These are phyloP conservation scores for Physcomitrellopsis africana DNA, from an alignment of 225 moss, liverwort and hornwort genomes.

Conservation along the genomic window DNA sequence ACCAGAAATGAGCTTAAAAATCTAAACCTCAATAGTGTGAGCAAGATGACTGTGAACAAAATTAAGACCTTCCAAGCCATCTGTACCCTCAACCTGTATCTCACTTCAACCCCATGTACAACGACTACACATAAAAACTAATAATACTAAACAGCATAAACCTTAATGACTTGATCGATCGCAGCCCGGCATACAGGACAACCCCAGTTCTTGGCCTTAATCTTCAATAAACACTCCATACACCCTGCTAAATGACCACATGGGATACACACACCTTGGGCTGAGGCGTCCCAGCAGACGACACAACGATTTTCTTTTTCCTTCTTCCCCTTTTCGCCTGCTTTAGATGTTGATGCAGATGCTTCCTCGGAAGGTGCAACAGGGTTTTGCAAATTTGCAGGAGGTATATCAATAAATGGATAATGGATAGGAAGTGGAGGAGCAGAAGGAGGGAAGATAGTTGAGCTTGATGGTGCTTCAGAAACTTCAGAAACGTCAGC, in stretches of 20 bases:
- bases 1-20: neutral
- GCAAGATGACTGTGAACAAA: constrained; percentile 16
- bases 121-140: neutral
- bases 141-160: constrained; percentile 70
- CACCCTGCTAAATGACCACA: constrained; percentile 95
- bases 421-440: constrained; percentile 84
- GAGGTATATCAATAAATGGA: constrained; percentile 67
- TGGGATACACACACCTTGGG: constrained; percentile 91
- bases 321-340: constrained; percentile 48
- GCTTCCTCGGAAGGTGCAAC: constrained; percentile 5
- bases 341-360: constrained; percentile 22
- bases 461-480: constrained; percentile 16
- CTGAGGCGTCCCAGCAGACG: constrained; percentile 92
- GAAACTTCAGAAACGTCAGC: constrained; percentile 17
- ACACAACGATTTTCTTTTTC: constrained; percentile 59
- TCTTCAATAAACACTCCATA: constrained; percentile 85
- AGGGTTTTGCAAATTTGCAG: constrained; percentile 43
- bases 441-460: constrained; percentile 63
- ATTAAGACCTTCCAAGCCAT: constrained; percentile 13
- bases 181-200: constrained; percentile 89
- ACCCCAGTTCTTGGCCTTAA: constrained; percentile 84
- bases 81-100: neutral
- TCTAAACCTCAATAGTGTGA: constrained; percentile 14
- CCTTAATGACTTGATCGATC: constrained; percentile 83
- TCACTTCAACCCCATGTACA: constrained; percentile 11